Percentiles rank a stretch among this genome's conserved stretches.
These are phyloP conservation scores for Gymnopilus dilepis DNA, from an alignment of 768 basidiomycete genomes.

Conservation along the genomic window DNA sequence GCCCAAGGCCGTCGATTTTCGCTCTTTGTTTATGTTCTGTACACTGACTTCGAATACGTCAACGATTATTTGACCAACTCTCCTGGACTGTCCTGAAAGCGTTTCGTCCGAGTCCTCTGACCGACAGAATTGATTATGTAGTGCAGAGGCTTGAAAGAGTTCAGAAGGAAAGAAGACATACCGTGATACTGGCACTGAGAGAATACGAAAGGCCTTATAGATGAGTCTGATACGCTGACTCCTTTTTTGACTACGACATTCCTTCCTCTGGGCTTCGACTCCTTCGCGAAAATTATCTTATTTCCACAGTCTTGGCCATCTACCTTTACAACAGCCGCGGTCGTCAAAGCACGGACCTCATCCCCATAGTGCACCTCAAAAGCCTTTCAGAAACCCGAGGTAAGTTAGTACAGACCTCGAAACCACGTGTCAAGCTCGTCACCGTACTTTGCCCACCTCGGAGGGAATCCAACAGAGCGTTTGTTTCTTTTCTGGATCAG, in stretches of 20 bases:
- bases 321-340: not conserved
- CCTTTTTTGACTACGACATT: not conserved
- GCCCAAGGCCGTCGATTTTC: not conserved
- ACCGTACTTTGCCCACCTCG: not conserved
- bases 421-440: too few relatives aligned
- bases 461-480: not conserved
- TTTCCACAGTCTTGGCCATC: not conserved
- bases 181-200: not conserved
- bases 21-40: not conserved
- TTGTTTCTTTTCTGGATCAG: not conserved
- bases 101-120: not conserved
- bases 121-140: not conserved
- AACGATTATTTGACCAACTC: not conserved
- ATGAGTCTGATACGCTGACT: not conserved
- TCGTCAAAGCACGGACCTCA: not conserved
- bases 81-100: not conserved
- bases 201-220: not conserved
- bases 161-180: not conserved
- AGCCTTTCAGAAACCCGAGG: not conserved
- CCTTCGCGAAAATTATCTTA: not conserved
- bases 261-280: not conserved
- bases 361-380: not conserved
- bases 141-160: not conserved
- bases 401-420: not conserved
- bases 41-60: not conserved